phyloP scores from a whole-genome alignment of 2,329 filamentous ascomycete species.

The Sarocladium oryzae region DNA sequence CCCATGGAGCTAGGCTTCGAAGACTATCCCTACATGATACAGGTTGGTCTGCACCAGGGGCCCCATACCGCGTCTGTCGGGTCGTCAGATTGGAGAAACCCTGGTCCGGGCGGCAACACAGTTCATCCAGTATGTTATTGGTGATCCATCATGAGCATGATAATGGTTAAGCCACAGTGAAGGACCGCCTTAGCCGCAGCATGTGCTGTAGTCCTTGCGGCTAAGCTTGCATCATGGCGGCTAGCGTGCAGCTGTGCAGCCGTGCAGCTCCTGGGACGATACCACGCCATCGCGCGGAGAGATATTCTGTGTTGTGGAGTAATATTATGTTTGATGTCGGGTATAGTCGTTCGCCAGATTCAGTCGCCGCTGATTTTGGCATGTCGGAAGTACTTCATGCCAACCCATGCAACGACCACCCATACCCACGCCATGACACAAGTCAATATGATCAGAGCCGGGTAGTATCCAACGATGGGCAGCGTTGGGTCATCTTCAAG shows the following conservation, averaged over 20 bases:
- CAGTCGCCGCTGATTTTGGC: slow-evolving; percentile 74
- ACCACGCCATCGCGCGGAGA: neutral
- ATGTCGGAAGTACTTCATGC: slow-evolving; percentile 99
- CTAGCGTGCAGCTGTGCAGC: neutral
- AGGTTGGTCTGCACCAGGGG: neutral
- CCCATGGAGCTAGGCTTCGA: no score
- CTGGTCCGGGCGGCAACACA: neutral
- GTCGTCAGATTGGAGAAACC: neutral
- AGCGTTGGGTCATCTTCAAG: slow-evolving; percentile 90
- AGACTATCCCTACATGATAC: neutral
- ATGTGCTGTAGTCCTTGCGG: neutral
- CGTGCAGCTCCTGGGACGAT: no score
- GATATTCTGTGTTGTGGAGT: neutral
- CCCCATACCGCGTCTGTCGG: neutral
- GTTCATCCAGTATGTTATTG: neutral
- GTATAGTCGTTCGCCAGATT: slow-evolving; percentile 10
- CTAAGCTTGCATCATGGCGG: neutral
- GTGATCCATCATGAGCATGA: neutral
- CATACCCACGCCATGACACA: slow-evolving; percentile 98
- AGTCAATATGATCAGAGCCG: slow-evolving; percentile 85
- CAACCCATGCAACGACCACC: slow-evolving; percentile 95
- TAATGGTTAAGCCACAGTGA: neutral
- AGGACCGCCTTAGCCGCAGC: neutral
- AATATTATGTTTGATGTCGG: neutral
- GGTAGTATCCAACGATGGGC: slow-evolving; percentile 96